A percentile compares a stretch with the other conserved stretches of the same genome.
Evolutionary conservation across 805 yeast species (phyloP).

Genomic region (Metschnikowia hibisci): DNA sequence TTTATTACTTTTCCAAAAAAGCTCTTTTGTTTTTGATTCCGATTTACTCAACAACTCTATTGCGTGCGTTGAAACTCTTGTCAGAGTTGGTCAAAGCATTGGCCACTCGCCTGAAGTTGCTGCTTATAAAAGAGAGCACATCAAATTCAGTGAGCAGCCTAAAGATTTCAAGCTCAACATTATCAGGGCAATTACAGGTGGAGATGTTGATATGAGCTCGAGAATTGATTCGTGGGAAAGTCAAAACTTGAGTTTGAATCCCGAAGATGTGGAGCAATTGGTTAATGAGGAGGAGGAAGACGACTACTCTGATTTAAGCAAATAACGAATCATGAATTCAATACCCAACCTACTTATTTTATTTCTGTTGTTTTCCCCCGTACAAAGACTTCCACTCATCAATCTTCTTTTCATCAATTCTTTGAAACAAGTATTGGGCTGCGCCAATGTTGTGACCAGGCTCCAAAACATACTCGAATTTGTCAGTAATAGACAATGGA

Average conservation of each 20-base stretch:
- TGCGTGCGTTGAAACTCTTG: conserved; percentile 72
- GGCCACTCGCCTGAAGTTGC: conserved; percentile 60
- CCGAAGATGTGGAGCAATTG: conserved; percentile 22
- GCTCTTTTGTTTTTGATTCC: conserved; percentile 56
- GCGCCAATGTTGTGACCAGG: conserved; percentile 86
- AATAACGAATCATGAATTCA: not conserved
- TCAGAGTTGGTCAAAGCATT: conserved; percentile 86
- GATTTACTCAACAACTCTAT: conserved; percentile 69
- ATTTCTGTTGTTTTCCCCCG: conserved; percentile 66
- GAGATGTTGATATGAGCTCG: conserved; percentile 33
- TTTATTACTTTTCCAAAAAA: conserved; percentile 56
- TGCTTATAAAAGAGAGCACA: conserved; percentile 48
- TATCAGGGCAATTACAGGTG: conserved; percentile 58
- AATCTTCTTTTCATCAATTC: conserved; percentile 87
- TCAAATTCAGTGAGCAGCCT: conserved; percentile 44
- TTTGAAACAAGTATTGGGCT: conserved; percentile 85
- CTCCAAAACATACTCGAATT: conserved; percentile 61
- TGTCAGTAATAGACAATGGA: conserved; percentile 68
- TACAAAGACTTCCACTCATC: conserved; percentile 82
- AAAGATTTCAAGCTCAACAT: conserved; percentile 46
- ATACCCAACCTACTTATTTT: not conserved
- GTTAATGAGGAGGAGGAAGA: conserved; percentile 15
- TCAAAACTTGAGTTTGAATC: conserved; percentile 23
- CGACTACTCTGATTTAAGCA: not conserved
- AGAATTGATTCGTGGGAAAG: conserved; percentile 39